These are phyloP conservation scores for Naganishia cerealis DNA, from an alignment of 1,284 basidiomycete genomes.

Conservation along the genomic window DNA sequence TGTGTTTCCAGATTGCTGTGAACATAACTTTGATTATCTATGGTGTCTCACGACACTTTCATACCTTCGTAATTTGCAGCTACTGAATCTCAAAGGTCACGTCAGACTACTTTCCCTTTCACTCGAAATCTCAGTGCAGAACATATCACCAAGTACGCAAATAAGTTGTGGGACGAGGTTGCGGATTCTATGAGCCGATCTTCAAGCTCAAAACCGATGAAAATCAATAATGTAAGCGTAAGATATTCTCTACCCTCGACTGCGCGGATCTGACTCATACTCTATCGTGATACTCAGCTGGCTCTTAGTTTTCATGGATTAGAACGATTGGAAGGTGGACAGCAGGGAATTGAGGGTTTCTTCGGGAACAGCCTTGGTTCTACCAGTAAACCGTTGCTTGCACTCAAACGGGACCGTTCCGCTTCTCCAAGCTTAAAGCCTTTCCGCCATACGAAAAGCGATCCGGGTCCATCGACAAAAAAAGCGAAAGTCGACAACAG, in stretches of 20 bases:
- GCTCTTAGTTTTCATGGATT: constrained; percentile 79
- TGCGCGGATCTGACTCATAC: constrained; percentile 4
- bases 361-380: constrained; percentile 53
- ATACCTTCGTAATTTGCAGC: constrained; percentile 55
- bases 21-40: constrained; percentile 13
- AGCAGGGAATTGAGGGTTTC: constrained; percentile 83
- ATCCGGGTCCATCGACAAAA: constrained; percentile 12
- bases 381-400: background rate
- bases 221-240: constrained; percentile 63
- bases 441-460: background rate
- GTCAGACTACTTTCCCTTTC: constrained; percentile 82
- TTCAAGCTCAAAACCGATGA: constrained; percentile 55
- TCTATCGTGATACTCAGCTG: constrained; percentile 51
- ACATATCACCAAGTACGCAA: constrained; percentile 71
- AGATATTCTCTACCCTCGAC: background rate
- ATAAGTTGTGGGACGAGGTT: constrained; percentile 84
- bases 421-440: constrained; percentile 27
- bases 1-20: constrained; percentile 41
- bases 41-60: constrained; percentile 17
- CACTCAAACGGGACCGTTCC: constrained; percentile 37
- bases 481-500: constrained; percentile 3
- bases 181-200: constrained; percentile 58
- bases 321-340: constrained; percentile 74
- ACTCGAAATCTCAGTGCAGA: constrained; percentile 71
- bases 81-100: constrained; percentile 67